A percentile compares a stretch with the other conserved stretches of the same genome.
phyloP scores from a whole-genome alignment of 1,139 yeast genomes.

The Candida albicans region DNA sequence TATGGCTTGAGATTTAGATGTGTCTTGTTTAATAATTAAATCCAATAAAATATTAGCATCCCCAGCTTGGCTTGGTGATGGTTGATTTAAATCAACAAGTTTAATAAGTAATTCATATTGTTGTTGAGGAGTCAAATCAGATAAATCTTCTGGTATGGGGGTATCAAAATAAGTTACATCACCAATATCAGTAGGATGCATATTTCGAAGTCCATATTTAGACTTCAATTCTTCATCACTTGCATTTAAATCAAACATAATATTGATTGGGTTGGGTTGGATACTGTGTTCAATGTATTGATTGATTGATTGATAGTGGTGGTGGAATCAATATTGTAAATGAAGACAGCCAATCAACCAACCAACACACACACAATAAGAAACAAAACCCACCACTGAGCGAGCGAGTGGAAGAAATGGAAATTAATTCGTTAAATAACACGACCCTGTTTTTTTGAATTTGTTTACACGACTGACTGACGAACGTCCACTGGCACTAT shows the following conservation, averaged over 20 bases:
- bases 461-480: no score
- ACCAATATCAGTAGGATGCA: conserved; percentile 22
- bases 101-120: conserved; percentile 30
- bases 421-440: no score
- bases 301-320: no score
- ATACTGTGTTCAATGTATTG: no score
- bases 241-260: conserved; percentile 33
- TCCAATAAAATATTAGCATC: conserved; percentile 11
- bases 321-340: no score
- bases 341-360: no score
- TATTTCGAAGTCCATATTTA: conserved; percentile 28
- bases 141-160: conserved; percentile 21
- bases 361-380: no score
- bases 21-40: conserved; percentile 30
- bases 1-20: conserved; percentile 56
- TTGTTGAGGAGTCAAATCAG: conserved; percentile 26
- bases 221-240: conserved; percentile 21
- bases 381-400: no score
- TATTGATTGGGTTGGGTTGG: conserved; percentile 13
- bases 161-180: conserved; percentile 26
- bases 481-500: no score
- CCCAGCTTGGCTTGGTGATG: conserved; percentile 9
- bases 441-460: no score
- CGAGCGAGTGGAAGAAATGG: no score
- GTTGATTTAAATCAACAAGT: conserved; percentile 20